phyloP scores from a whole-genome alignment of 495 filamentous ascomycete genomes.

The Lepraria neglecta region DNA sequence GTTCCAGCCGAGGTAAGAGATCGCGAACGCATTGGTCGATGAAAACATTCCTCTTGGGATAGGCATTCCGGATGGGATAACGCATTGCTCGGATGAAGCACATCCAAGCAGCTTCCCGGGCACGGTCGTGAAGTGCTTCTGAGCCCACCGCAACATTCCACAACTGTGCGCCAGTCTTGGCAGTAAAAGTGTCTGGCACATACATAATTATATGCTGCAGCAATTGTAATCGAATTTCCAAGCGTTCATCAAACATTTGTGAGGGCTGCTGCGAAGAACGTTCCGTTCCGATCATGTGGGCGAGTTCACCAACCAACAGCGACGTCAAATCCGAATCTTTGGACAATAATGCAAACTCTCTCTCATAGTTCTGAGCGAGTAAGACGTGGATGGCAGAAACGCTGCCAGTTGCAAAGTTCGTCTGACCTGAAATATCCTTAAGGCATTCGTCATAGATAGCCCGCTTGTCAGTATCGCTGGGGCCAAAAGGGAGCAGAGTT shows the following conservation, averaged over 20 bases:
- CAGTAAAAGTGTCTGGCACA: conserved; percentile 53
- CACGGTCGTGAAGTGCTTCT: conserved; percentile 46
- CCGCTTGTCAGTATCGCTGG: conserved; percentile 43
- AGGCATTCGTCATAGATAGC: conserved; percentile 53
- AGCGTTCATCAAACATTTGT: conserved; percentile 36
- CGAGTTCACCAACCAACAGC: conserved; percentile 47
- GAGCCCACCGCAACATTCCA: conserved; percentile 65
- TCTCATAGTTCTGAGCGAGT: conserved; percentile 34
- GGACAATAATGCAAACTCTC: conserved; percentile 47
- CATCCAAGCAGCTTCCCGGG: conserved; percentile 59
- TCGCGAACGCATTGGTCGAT: conserved; percentile 58
- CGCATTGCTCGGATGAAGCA: conserved; percentile 42
- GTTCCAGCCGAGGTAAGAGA: conserved; percentile 57
- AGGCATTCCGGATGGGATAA: background rate
- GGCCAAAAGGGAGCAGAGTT: conserved; percentile 46
- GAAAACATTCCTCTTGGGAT: conserved; percentile 50
- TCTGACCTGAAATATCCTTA: conserved; percentile 51
- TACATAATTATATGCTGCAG: conserved; percentile 51
- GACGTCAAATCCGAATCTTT: conserved; percentile 48
- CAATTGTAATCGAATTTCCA: conserved; percentile 50
- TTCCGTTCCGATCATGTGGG: conserved; percentile 40
- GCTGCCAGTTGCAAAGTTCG: conserved; percentile 57
- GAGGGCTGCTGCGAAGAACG: conserved; percentile 26
- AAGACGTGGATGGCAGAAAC: conserved; percentile 62
- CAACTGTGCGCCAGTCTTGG: conserved; percentile 53